Percentiles rank a stretch among this genome's conserved stretches.
Evolutionary conservation across 331 rosid species (phyloP).

Genomic region (Stylosanthes scabra): DNA sequence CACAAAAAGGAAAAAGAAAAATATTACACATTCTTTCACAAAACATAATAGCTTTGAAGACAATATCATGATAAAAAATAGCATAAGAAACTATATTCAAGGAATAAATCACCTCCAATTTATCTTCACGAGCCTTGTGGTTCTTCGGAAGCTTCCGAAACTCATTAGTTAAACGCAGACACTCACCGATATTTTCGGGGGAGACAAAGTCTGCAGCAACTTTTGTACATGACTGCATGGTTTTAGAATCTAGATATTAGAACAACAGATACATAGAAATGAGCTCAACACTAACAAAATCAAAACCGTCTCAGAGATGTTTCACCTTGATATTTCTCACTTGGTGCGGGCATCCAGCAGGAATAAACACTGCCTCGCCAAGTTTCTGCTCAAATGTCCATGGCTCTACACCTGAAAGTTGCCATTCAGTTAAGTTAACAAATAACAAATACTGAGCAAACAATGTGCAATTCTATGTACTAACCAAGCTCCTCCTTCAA

Average conservation of each 20-base stretch:
- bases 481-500: slow-evolving; percentile 75
- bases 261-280: too few species aligned
- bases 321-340: slow-evolving; percentile 88
- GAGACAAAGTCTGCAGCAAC: slow-evolving; percentile 84
- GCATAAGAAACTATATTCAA: slow-evolving; percentile 2
- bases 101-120: slow-evolving; percentile 74
- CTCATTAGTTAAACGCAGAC: slow-evolving; percentile 67
- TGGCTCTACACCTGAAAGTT: slow-evolving; percentile 69
- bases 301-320: too few species aligned
- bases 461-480: slow-evolving; percentile 32
- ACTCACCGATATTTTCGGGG: slow-evolving; percentile 69
- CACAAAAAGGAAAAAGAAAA: slow-evolving; percentile 22
- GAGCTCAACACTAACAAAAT: too few species aligned
- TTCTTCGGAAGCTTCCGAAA: slow-evolving; percentile 72
- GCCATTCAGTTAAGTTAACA: slow-evolving; percentile 26
- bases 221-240: slow-evolving; percentile 90
- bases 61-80: slow-evolving; percentile 11
- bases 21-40: neutral
- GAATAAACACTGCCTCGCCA: slow-evolving; percentile 91
- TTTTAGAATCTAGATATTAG: too few species aligned
- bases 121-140: slow-evolving; percentile 79
- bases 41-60: slow-evolving; percentile 21
- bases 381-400: slow-evolving; percentile 84
- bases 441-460: slow-evolving; percentile 6
- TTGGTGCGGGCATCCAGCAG: slow-evolving; percentile 98